A percentile compares a stretch with the other conserved stretches of the same genome.
phyloP scores from a whole-genome alignment of 108 stramenopile species.

The Skeletonema menzelii region DNA sequence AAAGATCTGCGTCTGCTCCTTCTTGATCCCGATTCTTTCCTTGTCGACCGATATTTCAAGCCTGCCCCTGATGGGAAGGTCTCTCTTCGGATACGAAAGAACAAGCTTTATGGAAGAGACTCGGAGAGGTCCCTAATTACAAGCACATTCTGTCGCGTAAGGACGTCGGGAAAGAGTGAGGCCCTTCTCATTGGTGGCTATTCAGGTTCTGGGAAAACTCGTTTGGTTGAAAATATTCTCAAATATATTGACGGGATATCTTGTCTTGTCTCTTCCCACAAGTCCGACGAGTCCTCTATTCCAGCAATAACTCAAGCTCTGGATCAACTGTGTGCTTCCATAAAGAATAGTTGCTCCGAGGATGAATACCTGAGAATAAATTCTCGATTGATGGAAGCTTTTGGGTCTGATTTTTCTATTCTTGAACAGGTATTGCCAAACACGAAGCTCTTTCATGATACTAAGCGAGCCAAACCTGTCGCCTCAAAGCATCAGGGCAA shows the following conservation, averaged over 20 bases:
- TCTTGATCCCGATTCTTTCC: background rate
- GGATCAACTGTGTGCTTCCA: conserved; percentile 21
- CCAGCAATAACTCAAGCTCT: conserved; percentile 18
- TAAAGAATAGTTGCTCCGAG: background rate
- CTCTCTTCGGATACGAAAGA: background rate
- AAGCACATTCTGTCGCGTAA: conserved; percentile 22
- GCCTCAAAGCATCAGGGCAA: background rate
- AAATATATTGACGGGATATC: conserved; percentile 7
- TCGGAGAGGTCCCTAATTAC: conserved; percentile 11
- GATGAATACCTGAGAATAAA: conserved; percentile 12
- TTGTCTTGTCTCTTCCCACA: conserved; percentile 12
- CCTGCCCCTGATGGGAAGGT: background rate
- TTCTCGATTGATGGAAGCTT: conserved; percentile 5
- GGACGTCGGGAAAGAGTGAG: conserved; percentile 22
- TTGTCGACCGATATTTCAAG: background rate
- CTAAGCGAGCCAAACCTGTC: background rate
- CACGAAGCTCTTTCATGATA: background rate
- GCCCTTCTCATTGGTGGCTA: conserved; percentile 21
- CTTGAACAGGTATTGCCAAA: conserved; percentile 20
- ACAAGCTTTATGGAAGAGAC: conserved; percentile 27
- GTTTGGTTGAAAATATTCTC: conserved; percentile 15
- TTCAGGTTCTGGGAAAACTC: conserved; percentile 31
- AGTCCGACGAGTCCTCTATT: conserved; percentile 23
- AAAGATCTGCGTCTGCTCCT: conserved; percentile 4
- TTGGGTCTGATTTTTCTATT: conserved; percentile 20